Percentiles rank a stretch among this genome's conserved stretches.
Evolutionary conservation across 2,329 filamentous ascomycete species (phyloP).

Genomic region (Botrytis squamosa): DNA sequence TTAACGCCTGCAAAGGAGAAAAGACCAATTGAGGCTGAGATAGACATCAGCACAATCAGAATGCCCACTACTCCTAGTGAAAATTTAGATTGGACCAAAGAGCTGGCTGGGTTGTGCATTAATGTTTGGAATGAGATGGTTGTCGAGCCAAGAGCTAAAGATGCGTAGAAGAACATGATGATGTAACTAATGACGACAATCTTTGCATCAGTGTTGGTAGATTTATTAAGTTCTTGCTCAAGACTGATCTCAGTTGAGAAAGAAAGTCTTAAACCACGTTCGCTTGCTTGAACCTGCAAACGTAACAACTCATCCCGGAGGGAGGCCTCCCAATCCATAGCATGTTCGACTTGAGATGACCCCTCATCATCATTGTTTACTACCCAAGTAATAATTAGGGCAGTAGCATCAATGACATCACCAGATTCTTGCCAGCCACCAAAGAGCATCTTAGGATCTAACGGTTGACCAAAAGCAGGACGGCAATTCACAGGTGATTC

Average conservation of each 20-base stretch:
- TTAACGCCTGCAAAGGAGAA: slow-evolving; percentile 92
- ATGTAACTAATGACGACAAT: slow-evolving; percentile 96
- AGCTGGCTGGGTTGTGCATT: slow-evolving; percentile 76
- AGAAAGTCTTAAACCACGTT: slow-evolving; percentile 79
- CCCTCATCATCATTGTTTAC: slow-evolving; percentile 82
- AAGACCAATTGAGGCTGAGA: slow-evolving; percentile 88
- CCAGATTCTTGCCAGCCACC: slow-evolving; percentile 70
- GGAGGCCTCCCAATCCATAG: slow-evolving; percentile 86
- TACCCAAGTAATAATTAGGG: slow-evolving; percentile 92
- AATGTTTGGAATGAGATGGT: slow-evolving; percentile 75
- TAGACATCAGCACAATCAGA: slow-evolving; percentile 94
- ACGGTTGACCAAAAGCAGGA: slow-evolving; percentile 83
- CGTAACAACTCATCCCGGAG: slow-evolving; percentile 71
- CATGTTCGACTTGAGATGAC: slow-evolving; percentile 65
- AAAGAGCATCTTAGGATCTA: slow-evolving; percentile 81
- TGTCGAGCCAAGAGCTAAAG: slow-evolving; percentile 85
- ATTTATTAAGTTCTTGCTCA: slow-evolving; percentile 95
- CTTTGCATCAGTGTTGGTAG: slow-evolving; percentile 95
- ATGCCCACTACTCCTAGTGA: slow-evolving; percentile 93
- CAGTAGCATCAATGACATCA: slow-evolving; percentile 69
- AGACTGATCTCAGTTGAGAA: slow-evolving; percentile 95
- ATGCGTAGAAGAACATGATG: slow-evolving; percentile 98
- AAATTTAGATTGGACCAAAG: slow-evolving; percentile 94
- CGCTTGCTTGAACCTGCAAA: slow-evolving; percentile 75
- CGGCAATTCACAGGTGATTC: slow-evolving; percentile 80